A percentile compares a stretch with the other conserved stretches of the same genome.
phyloP scores from a whole-genome alignment of 2,329 filamentous ascomycete genomes.

The Emergomyces pasteurianus region DNA sequence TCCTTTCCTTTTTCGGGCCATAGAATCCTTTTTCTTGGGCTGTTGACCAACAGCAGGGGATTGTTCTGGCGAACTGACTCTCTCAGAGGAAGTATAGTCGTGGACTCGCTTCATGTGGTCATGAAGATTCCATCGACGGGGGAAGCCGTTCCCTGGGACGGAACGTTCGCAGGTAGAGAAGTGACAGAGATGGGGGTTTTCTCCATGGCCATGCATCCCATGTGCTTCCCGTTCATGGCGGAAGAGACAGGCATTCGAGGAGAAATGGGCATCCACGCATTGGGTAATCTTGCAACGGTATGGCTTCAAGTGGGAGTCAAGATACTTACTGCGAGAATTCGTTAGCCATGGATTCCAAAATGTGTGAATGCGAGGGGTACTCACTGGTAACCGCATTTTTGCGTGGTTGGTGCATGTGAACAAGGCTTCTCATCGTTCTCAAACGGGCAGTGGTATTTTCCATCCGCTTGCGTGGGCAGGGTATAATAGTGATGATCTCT shows the following conservation, averaged over 20 bases:
- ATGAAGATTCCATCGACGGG: conserved; percentile 86
- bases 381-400: conserved; percentile 99
- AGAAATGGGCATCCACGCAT: conserved; percentile 81
- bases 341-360: conserved; percentile 14
- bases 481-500: conserved; percentile 33
- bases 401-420: conserved; percentile 84
- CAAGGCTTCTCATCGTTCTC: conserved; percentile 56
- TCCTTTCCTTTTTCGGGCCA: conserved; percentile 27
- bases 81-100: conserved; percentile 40
- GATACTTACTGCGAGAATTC: conserved; percentile 61
- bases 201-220: conserved; percentile 86
- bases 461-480: conserved; percentile 45
- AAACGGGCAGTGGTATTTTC: conserved; percentile 88
- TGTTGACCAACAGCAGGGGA: conserved; percentile 19
- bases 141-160: conserved; percentile 74
- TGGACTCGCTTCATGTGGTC: conserved; percentile 98
- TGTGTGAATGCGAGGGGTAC: conserved; percentile 24
- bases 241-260: conserved; percentile 86
- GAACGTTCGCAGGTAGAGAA: conserved; percentile 81
- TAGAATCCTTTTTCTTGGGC: conserved; percentile 26
- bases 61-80: conserved; percentile 31
- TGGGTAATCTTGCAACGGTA: conserved; percentile 82
- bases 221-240: conserved; percentile 93
- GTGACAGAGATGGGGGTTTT: conserved; percentile 81
- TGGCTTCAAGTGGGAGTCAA: conserved; percentile 92